Percentiles rank a stretch among this genome's conserved stretches.
phyloP scores from a whole-genome alignment of 768 basidiomycete genomes.

The Hypholoma sublateritium region DNA sequence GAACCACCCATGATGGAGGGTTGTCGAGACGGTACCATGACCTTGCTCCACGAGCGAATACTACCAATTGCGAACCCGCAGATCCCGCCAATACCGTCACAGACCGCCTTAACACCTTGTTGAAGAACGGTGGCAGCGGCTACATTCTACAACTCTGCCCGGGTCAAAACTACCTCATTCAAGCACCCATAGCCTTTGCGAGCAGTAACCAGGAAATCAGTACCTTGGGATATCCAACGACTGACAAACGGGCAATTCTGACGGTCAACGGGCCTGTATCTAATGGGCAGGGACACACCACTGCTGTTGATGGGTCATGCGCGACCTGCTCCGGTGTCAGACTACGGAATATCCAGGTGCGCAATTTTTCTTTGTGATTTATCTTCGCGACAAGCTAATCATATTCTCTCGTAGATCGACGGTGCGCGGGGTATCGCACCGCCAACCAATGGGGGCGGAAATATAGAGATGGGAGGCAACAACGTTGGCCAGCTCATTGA shows the following conservation, averaged over 20 bases:
- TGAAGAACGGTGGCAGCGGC: slow-evolving; percentile 64
- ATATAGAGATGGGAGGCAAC: slow-evolving; percentile 83
- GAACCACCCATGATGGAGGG: too few relatives aligned
- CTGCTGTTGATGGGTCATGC: slow-evolving; percentile 71
- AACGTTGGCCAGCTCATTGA: slow-evolving; percentile 75
- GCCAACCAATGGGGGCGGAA: slow-evolving; percentile 63
- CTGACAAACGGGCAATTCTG: slow-evolving; percentile 63
- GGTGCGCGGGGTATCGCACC: slow-evolving; percentile 60
- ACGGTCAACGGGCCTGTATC: slow-evolving; percentile 63
- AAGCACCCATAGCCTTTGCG: slow-evolving; percentile 65
- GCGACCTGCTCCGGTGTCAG: slow-evolving; percentile 54
- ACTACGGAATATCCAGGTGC: slow-evolving; percentile 72
- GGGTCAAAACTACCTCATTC: slow-evolving; percentile 57
- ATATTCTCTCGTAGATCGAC: slow-evolving; percentile 53
- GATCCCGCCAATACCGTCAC: slow-evolving; percentile 63
- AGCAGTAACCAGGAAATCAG: slow-evolving; percentile 78
- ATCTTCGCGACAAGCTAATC: not conserved
- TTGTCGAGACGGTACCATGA: not conserved
- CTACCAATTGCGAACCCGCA: slow-evolving; percentile 36
- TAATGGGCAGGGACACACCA: slow-evolving; percentile 68
- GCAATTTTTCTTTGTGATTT: not conserved
- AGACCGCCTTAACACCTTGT: slow-evolving; percentile 61
- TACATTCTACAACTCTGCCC: slow-evolving; percentile 72
- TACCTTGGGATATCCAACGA: slow-evolving; percentile 75
- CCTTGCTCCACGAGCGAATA: not conserved